Conservation (phyloP, 306 rosid species). For the Cicer chorassanicum region DNA sequence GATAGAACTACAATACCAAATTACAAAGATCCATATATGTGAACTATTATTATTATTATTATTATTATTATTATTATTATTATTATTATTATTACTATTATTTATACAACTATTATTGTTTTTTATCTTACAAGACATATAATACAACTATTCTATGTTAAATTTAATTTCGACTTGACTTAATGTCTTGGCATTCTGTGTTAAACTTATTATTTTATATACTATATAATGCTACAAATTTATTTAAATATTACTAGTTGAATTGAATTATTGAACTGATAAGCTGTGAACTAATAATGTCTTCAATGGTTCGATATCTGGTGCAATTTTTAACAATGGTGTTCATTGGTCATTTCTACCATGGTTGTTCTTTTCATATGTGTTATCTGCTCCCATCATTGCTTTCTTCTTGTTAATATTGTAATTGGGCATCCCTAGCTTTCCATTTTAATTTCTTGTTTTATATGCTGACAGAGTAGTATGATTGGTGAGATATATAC, state of each 20-base stretch:
- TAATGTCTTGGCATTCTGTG: neutral
- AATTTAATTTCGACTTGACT: neutral
- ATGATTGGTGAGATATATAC: constrained; percentile 27
- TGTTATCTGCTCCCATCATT: constrained; percentile 16
- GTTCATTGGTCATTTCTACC: constrained; percentile 14
- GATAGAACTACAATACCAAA: neutral
- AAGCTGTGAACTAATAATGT: neutral
- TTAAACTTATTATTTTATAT: neutral
- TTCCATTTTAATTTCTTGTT: constrained; percentile 1
- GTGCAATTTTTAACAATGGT: neutral
- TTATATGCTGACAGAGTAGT: constrained; percentile 15
- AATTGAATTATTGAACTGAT: neutral
- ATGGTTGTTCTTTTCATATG: constrained; percentile 10
- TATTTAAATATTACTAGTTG: neutral
- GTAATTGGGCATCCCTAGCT: constrained; percentile 10
- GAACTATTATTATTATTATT: neutral
- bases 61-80: no score
- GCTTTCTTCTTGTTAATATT: constrained; percentile 27
- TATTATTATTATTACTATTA: no score
- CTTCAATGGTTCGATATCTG: neutral
- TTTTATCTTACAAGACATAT: constrained; percentile 3
- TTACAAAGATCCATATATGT: neutral
- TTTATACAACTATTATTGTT: neutral
- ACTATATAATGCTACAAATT: neutral
- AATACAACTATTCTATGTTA: neutral